Base-by-base conservation (phyloP, 2,329 filamentous ascomycete genomes). In the Xylariaceae sp. region DNA sequence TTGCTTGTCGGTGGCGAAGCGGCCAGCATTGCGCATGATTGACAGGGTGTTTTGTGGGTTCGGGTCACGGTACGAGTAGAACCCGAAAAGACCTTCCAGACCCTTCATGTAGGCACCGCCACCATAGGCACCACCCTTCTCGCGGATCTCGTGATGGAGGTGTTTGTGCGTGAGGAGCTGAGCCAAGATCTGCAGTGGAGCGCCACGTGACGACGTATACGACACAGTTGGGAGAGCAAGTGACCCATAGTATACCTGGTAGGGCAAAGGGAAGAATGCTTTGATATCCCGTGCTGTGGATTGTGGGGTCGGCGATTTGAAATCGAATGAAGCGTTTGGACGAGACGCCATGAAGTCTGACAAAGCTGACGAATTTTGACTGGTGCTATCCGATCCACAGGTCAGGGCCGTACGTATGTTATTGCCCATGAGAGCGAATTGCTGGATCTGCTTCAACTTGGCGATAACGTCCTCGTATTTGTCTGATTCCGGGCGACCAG, bases 101-200 rank as follows among this genome's bases (percentile, higher is more conserved):
- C 85, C 79, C 18, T 83, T 81, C 34, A 86, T 84, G 61, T 89
- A 91, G 1, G 93, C 91, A 12, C 90, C 89, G 17, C 89, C 93
- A 34, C 93, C 93, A 54, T 98, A 98, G 0, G 93, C 93, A 29
- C 93, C 93, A 24, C 93, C 93, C 66, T 97, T 97, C 62, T 98
- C 93, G 41, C 93, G 87, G 51, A 98, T 96, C 65, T 97, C 93
- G 53, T 95, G 91, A 61, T 98, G 93, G 19, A 98, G 74, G 60
- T 96, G 87, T 65, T 95, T 96, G 69, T 98, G 91, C 0, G 91
- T 97, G 24, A 98, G 78, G 15, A 98, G 79, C 62, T 96, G 89
- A 11, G 90, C 83, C 17, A 98, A 80, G 31, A 97, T 85, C 55
- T 91, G 89, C 13, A 97, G 80, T 0, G 89, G 78, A 1, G 93